These are phyloP conservation scores for Silene conica DNA, from an alignment of 148 eudicot species.

Conservation along the genomic window DNA sequence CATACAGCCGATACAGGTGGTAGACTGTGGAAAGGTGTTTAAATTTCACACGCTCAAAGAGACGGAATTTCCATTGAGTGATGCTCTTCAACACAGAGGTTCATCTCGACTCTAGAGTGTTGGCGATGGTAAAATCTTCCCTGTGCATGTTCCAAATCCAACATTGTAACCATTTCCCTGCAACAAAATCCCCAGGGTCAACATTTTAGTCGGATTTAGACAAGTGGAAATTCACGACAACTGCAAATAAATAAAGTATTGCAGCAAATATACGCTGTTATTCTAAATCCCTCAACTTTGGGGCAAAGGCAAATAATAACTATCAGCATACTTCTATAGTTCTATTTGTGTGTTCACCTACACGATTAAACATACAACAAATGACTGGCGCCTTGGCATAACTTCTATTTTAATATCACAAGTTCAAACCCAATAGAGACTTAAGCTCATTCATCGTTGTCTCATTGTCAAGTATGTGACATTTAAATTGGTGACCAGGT, in stretches of 20 bases:
- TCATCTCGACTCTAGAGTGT: conserved; percentile 14
- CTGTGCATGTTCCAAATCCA: conserved; percentile 83
- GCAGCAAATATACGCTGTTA: background rate
- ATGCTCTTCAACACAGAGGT: conserved; percentile 12
- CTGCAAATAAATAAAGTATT: background rate
- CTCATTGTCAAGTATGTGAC: background rate
- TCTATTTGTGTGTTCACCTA: background rate
- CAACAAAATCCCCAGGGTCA: conserved; percentile 20
- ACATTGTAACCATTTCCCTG: conserved; percentile 85
- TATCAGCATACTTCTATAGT: background rate
- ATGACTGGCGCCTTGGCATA: background rate
- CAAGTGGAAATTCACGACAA: too few species aligned
- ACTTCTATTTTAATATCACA: background rate
- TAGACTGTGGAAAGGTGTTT: background rate
- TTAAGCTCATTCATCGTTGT: background rate
- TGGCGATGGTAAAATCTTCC: conserved; percentile 70
- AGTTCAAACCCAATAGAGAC: background rate
- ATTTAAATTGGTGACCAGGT: background rate
- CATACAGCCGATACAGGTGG: background rate
- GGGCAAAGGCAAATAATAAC: background rate
- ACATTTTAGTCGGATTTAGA: too few species aligned
- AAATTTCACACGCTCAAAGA: background rate
- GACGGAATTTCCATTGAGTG: conserved; percentile 1
- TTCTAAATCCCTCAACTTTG: background rate
- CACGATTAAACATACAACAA: background rate